Conservation (phyloP, 805 yeast genomes). For the Lachancea mirantina region DNA sequence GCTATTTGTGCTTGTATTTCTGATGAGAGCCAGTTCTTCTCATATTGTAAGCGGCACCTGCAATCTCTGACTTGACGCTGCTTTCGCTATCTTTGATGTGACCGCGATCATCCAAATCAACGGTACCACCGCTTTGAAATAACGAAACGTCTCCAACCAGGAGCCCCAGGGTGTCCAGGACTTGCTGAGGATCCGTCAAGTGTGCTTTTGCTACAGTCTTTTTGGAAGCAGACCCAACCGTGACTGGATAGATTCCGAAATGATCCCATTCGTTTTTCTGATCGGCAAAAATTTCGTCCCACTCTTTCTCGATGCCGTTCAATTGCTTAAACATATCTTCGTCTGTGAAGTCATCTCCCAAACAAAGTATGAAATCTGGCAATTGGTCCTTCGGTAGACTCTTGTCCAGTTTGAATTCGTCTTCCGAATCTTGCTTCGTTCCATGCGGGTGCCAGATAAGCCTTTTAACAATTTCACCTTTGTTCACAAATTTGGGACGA, state of each 20-base stretch:
- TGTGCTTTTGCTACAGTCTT: conserved; percentile 81
- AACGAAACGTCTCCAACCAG: conserved; percentile 71
- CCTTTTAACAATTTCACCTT: conserved; percentile 90
- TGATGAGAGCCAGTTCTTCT: conserved; percentile 21
- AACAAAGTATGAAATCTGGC: conserved; percentile 81
- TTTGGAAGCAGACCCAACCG: conserved; percentile 89
- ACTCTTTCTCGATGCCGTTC: conserved; percentile 48
- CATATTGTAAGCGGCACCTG: conserved; percentile 26
- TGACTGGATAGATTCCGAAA: conserved; percentile 72
- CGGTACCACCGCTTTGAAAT: conserved; percentile 72
- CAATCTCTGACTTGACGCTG: conserved; percentile 33
- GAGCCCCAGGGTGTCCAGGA: conserved; percentile 74
- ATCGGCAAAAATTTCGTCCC: conserved; percentile 31
- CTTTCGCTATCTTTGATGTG: conserved; percentile 44
- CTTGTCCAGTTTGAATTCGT: conserved; percentile 27
- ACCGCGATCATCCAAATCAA: conserved; percentile 71
- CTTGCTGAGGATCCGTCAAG: conserved; percentile 75
- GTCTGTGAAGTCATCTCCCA: conserved; percentile 95
- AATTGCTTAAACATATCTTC: conserved; percentile 93
- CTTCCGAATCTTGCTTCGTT: conserved; percentile 37
- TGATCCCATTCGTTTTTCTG: conserved; percentile 41
- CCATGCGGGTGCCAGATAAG: conserved; percentile 64
- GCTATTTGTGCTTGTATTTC: neutral
- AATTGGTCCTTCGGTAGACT: conserved; percentile 36
- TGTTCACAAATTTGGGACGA: conserved; percentile 89